These are phyloP conservation scores for Beauveria asiatica DNA, from an alignment of 2,329 filamentous ascomycete species.

Conservation along the genomic window DNA sequence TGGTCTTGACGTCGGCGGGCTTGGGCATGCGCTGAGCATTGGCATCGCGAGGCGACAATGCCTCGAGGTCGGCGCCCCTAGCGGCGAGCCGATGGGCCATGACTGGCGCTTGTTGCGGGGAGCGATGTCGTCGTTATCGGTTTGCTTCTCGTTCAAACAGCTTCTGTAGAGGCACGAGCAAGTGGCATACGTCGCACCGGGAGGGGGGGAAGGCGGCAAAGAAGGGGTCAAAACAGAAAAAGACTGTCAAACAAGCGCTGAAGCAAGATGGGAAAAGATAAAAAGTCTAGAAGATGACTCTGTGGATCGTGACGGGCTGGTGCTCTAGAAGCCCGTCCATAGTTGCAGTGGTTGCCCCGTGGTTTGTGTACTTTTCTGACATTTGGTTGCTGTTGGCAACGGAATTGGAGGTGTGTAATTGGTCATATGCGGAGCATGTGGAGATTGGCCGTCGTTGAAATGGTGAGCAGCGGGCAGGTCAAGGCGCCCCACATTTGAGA, in stretches of 20 bases:
- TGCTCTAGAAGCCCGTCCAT: not conserved
- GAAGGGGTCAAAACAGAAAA: not conserved
- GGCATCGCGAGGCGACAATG: slow-evolving; percentile 55
- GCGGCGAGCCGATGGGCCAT: slow-evolving; percentile 43
- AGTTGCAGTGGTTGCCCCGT: slow-evolving; percentile 12
- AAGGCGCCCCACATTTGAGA: slow-evolving; percentile 4
- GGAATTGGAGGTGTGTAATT: not conserved
- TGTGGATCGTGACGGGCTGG: slow-evolving; percentile 1
- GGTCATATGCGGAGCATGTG: not conserved
- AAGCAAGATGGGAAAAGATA: slow-evolving; percentile 6
- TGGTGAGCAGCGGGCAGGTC: slow-evolving; percentile 2
- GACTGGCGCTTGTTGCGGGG: slow-evolving; percentile 4
- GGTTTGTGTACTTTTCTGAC: slow-evolving; percentile 28
- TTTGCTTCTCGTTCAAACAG: not conserved
- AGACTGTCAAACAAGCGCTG: slow-evolving; percentile 1
- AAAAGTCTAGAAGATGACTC: slow-evolving; percentile 10
- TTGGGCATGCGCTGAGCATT: slow-evolving; percentile 50
- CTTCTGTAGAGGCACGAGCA: not conserved
- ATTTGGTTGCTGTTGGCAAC: slow-evolving; percentile 26
- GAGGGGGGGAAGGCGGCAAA: not conserved
- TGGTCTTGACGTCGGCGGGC: slow-evolving; percentile 40
- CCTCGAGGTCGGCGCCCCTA: slow-evolving; percentile 50
- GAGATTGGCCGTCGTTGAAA: not conserved
- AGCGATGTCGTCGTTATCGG: not conserved
- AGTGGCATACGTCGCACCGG: not conserved